Percentiles rank a stretch among this genome's conserved stretches.
These are phyloP conservation scores for Wallacemonas sp. DNA, from an alignment of 208 protist genomes.

Conservation along the genomic window DNA sequence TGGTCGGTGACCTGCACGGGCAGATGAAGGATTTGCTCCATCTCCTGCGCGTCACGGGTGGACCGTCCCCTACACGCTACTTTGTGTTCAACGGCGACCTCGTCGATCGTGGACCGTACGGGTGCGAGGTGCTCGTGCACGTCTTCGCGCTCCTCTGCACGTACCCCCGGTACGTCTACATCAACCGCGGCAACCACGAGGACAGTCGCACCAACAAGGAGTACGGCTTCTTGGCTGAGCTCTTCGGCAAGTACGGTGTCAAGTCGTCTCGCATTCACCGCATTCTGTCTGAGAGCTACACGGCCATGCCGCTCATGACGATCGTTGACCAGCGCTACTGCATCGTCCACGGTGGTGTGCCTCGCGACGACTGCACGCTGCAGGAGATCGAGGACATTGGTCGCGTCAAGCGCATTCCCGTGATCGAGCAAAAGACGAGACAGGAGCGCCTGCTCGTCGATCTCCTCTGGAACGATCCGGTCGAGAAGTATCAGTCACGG, in stretches of 20 bases:
- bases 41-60: conserved; percentile 59
- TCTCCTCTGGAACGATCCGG: conserved; percentile 99
- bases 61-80: conserved; percentile 49
- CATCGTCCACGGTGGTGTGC: conserved; percentile 97
- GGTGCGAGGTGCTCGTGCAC: conserved; percentile 91
- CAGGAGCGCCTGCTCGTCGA: conserved; percentile 97
- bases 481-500: conserved; percentile 82
- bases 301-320: conserved; percentile 81
- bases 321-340: conserved; percentile 94
- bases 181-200: conserved; percentile 95
- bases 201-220: conserved; percentile 81
- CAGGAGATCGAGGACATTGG: conserved; percentile 86
- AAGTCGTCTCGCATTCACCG: conserved; percentile 46
- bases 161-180: conserved; percentile 75
- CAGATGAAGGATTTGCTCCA: conserved; percentile 87
- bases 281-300: conserved; percentile 83
- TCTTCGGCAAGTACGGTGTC: conserved; percentile 70
- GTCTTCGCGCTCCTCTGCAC: conserved; percentile 84
- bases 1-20: conserved; percentile 91
- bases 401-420: conserved; percentile 96
- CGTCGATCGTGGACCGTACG: conserved; percentile 98
- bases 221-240: conserved; percentile 76
- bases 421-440: conserved; percentile 91
- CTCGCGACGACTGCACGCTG: conserved; percentile 83
- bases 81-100: conserved; percentile 99